phyloP scores from a whole-genome alignment of 1,284 basidiomycete species.

The Vanrija sp. region DNA sequence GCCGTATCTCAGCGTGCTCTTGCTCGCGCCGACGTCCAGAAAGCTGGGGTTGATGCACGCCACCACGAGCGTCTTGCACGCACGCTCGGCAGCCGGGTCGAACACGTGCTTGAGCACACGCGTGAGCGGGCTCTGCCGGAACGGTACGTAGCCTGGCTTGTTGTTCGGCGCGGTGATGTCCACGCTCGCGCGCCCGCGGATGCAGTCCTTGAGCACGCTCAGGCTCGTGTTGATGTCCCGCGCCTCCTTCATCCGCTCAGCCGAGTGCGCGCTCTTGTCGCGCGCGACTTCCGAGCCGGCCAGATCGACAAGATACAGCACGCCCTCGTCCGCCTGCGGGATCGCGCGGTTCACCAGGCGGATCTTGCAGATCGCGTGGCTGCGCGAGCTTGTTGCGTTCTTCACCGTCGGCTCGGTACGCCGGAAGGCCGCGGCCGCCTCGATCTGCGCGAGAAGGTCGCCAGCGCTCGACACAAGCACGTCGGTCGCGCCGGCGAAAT shows the following conservation, averaged over 20 bases:
- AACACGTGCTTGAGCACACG: slow-evolving; percentile 4
- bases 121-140: background rate
- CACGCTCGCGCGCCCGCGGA: background rate
- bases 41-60: slow-evolving; percentile 2
- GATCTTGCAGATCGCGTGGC: slow-evolving; percentile 1
- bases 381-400: background rate
- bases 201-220: slow-evolving; percentile 3
- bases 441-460: background rate
- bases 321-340: background rate
- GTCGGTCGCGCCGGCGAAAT: background rate
- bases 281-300: slow-evolving; percentile 1
- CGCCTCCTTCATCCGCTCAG: slow-evolving; percentile 4
- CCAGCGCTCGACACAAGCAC: background rate
- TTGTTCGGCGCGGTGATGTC: background rate
- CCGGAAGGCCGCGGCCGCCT: slow-evolving; percentile 1
- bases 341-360: background rate
- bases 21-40: background rate
- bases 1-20: slow-evolving; percentile 1
- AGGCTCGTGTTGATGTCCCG: slow-evolving; percentile 4
- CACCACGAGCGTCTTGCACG: background rate
- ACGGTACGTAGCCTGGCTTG: background rate
- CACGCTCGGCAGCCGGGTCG: background rate
- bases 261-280: background rate
- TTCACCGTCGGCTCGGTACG: slow-evolving; percentile 2
- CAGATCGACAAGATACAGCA: slow-evolving; percentile 1